A percentile compares a stretch with the other conserved stretches of the same genome.
Evolutionary conservation across 768 basidiomycete genomes (phyloP).

Genomic region (Panus rudis): DNA sequence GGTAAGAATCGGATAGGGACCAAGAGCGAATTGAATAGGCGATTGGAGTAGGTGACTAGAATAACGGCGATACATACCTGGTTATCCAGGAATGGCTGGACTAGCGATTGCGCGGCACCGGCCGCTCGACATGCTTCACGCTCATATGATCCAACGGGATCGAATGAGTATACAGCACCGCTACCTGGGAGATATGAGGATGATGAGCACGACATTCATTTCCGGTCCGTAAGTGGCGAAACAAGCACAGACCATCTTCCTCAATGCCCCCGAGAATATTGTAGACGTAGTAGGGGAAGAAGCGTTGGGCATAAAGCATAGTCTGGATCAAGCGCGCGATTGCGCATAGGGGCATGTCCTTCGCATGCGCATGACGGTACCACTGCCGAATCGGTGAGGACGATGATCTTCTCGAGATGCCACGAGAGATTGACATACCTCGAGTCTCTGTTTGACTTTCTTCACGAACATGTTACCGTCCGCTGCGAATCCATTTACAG

Average conservation of each 20-base stretch:
- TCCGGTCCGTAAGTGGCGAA: not conserved
- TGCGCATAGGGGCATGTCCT: conserved; percentile 93
- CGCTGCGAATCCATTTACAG: conserved; percentile 95
- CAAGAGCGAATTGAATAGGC: not conserved
- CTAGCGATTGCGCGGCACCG: conserved; percentile 87
- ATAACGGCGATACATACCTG: conserved; percentile 54
- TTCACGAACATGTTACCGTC: conserved; percentile 98
- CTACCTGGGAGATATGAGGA: conserved; percentile 47
- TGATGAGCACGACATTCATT: conserved; percentile 10
- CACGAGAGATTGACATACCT: conserved; percentile 46
- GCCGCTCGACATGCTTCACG: conserved; percentile 95
- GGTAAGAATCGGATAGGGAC: conserved; percentile 37
- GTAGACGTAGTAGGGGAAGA: conserved; percentile 98
- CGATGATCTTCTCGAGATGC: not conserved
- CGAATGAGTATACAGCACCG: conserved; percentile 99
- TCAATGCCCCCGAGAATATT: conserved; percentile 95
- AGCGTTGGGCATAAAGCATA: conserved; percentile 92
- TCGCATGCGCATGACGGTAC: conserved; percentile 96
- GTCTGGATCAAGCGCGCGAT: conserved; percentile 99
- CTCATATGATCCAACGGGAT: conserved; percentile 97
- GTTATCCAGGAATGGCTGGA: conserved; percentile 98
- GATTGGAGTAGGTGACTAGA: not conserved
- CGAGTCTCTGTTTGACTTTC: conserved; percentile 89
- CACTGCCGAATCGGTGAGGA: conserved; percentile 45
- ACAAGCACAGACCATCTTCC: conserved; percentile 69